Conservation (phyloP, 2,329 filamentous ascomycete species). For the Penicillium aurantiogriseum region DNA sequence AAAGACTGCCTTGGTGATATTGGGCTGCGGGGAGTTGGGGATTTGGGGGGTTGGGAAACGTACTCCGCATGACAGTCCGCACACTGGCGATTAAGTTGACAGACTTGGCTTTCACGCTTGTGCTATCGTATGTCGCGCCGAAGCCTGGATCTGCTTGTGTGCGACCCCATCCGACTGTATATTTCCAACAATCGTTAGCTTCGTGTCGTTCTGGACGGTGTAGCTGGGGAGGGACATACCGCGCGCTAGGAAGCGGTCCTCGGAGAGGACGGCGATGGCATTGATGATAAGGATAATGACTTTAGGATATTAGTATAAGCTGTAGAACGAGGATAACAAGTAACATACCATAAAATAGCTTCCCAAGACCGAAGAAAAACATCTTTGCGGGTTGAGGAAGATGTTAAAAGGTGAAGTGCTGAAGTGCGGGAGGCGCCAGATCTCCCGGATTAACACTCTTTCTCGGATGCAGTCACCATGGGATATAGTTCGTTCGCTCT, state of each 20-base stretch:
- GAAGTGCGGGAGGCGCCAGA: constrained; percentile 32
- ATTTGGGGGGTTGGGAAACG: constrained; percentile 35
- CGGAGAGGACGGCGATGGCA: constrained; percentile 87
- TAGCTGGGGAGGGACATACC: constrained; percentile 48
- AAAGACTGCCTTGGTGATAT: neutral
- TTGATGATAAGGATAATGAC: constrained; percentile 87
- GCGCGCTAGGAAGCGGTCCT: constrained; percentile 87
- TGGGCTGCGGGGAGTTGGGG: neutral
- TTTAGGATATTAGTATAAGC: constrained; percentile 33
- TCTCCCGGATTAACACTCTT: constrained; percentile 26
- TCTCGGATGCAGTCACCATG: constrained; percentile 23
- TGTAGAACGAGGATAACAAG: neutral
- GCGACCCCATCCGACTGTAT: constrained; percentile 75
- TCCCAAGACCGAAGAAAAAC: constrained; percentile 69
- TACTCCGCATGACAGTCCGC: constrained; percentile 90
- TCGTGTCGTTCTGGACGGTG: neutral
- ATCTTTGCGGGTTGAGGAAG: constrained; percentile 44
- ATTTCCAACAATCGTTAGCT: constrained; percentile 9
- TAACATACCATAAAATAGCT: constrained; percentile 67
- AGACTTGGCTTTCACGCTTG: constrained; percentile 80
- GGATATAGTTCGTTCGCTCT: constrained; percentile 22
- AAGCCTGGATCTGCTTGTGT: constrained; percentile 69
- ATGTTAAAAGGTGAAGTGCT: constrained; percentile 26
- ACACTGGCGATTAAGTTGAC: constrained; percentile 89
- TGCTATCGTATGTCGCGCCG: constrained; percentile 67